Evolutionary conservation across 305 asterid genomes (phyloP).

Genomic region (Fraxinus ornus): DNA sequence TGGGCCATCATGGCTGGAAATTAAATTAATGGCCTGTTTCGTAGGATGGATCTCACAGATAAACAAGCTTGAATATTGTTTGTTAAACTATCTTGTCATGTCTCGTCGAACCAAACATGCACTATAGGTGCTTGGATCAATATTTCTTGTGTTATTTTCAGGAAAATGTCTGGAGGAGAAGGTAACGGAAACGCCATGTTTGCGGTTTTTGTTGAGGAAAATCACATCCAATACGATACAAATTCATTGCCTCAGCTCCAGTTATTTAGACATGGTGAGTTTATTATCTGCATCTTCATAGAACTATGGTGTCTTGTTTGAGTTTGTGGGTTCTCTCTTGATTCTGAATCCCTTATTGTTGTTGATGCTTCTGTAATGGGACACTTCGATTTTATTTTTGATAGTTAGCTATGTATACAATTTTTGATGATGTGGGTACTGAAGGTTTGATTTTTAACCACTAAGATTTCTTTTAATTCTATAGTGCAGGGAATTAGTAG

Average conservation of each 20-base stretch:
- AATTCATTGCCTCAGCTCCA: constrained; percentile 56
- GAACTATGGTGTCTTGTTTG: constrained; percentile 20
- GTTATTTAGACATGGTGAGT: constrained; percentile 58
- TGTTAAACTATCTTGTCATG: neutral
- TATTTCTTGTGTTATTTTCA: constrained; percentile 23
- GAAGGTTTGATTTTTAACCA: neutral
- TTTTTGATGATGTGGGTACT: neutral
- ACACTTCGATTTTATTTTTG: neutral
- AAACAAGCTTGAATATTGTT: neutral
- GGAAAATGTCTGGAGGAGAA: constrained; percentile 63
- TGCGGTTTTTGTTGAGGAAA: constrained; percentile 46
- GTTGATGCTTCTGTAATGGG: neutral
- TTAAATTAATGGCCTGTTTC: neutral
- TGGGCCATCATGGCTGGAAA: constrained; percentile 16
- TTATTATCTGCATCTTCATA: constrained; percentile 16
- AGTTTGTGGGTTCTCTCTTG: neutral
- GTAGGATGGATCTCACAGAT: neutral
- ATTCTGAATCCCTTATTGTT: neutral
- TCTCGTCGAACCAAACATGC: neutral
- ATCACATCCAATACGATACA: constrained; percentile 37
- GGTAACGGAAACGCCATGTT: constrained; percentile 42
- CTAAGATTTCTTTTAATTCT: neutral
- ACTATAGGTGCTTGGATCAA: constrained; percentile 27
- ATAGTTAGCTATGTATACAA: neutral
- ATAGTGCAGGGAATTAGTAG: neutral